Percentiles rank a stretch among this genome's conserved stretches.
phyloP scores from a whole-genome alignment of 495 filamentous ascomycete genomes.

The Aspergillus nanangensis region DNA sequence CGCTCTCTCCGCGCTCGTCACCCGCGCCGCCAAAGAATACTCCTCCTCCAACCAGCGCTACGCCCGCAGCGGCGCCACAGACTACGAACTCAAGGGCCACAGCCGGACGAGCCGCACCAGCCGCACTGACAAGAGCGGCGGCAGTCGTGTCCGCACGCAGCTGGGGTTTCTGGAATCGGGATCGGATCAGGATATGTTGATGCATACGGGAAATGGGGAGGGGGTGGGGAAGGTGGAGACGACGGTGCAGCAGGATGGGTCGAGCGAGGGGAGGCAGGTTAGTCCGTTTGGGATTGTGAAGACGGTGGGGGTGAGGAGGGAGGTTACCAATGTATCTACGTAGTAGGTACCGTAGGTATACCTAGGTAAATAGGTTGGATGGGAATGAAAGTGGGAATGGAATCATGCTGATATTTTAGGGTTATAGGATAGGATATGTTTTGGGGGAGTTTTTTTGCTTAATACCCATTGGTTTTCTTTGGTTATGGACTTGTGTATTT shows the following conservation, averaged over 20 bases:
- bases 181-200: conserved; percentile 22
- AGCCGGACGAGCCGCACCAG: conserved; percentile 12
- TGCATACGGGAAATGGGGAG: conserved; percentile 22
- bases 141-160: conserved; percentile 7
- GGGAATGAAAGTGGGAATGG: too few relatives aligned
- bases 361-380: too few relatives aligned
- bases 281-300: conserved; percentile 18
- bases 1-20: conserved; percentile 26
- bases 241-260: conserved; percentile 11
- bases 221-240: conserved; percentile 21
- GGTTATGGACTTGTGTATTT: too few relatives aligned
- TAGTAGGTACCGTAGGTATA: too few relatives aligned
- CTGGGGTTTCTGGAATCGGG: conserved; percentile 12
- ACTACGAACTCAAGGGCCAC: conserved; percentile 14
- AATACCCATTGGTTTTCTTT: too few relatives aligned
- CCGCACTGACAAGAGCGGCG: neutral
- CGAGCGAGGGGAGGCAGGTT: neutral
- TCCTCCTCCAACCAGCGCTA: conserved; percentile 22
- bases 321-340: too few relatives aligned
- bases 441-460: too few relatives aligned
- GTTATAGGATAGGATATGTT: too few relatives aligned
- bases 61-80: conserved; percentile 9
- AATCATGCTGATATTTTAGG: too few relatives aligned
- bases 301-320: conserved; percentile 22
- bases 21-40: conserved; percentile 16